Evolutionary conservation across 2,329 filamentous ascomycete species (phyloP).

Genomic region (Dactylella cylindrospora): DNA sequence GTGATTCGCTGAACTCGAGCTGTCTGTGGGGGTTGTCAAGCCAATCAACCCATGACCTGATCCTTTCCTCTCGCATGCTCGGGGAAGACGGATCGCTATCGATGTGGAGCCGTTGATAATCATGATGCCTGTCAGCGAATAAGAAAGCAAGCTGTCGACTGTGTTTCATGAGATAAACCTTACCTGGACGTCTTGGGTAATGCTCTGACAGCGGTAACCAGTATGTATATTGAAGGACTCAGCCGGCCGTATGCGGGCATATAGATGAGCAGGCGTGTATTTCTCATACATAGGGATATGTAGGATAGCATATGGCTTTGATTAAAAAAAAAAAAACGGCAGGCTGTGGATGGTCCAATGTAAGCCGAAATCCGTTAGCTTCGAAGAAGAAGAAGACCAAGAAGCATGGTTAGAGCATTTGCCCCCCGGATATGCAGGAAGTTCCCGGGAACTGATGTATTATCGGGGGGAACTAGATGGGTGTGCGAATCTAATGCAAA

Average conservation of each 20-base stretch:
- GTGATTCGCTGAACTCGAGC: constrained; percentile 28
- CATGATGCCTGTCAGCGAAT: constrained; percentile 39
- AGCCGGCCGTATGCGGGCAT: constrained; percentile 22
- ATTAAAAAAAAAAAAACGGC: no score
- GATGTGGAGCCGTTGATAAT: constrained; percentile 39
- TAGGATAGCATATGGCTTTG: no score
- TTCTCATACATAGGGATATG: no score
- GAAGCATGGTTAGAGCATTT: no score
- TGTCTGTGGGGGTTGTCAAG: constrained; percentile 37
- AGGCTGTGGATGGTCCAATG: no score
- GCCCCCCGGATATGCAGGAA: no score
- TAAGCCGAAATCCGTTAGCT: no score
- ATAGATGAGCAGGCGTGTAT: constrained; percentile 34
- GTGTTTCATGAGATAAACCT: constrained; percentile 43
- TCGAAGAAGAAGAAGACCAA: no score
- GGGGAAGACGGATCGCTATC: constrained; percentile 44
- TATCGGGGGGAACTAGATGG: no score
- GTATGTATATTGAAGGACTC: background rate
- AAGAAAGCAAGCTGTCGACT: constrained; percentile 22
- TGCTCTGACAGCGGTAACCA: background rate
- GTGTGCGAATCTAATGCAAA: no score
- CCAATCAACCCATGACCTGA: constrained; percentile 39
- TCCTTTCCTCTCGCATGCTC: constrained; percentile 21
- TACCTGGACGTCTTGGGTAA: constrained; percentile 41
- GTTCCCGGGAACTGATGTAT: no score